phyloP scores from a whole-genome alignment of 495 filamentous ascomycete species.

The Recurvomyces mirabilis region DNA sequence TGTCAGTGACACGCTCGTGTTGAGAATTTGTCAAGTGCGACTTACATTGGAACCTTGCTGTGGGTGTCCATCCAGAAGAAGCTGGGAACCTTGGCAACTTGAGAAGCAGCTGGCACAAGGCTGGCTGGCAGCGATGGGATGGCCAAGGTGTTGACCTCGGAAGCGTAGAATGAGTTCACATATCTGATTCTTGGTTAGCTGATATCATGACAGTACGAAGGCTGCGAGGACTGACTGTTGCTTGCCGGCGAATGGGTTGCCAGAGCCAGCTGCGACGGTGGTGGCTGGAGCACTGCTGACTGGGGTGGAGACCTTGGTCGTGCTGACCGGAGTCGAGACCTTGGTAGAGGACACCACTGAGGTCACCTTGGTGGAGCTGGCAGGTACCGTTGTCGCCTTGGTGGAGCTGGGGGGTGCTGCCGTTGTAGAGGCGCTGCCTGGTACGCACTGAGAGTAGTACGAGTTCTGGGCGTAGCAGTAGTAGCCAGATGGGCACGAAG shows the following conservation, averaged over 20 bases:
- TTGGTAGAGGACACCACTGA: background rate
- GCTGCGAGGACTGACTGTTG: no score
- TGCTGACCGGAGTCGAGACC: background rate
- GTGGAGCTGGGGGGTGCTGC: no score
- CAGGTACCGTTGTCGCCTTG: background rate
- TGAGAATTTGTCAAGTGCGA: background rate
- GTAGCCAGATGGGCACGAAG: background rate
- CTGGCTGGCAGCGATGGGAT: constrained; percentile 25
- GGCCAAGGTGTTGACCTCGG: constrained; percentile 42
- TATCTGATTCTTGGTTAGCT: no score
- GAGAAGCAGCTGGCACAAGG: constrained; percentile 35
- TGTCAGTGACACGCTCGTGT: background rate
- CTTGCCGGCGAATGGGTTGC: constrained; percentile 45
- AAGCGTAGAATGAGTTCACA: constrained; percentile 46
- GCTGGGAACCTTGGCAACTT: constrained; percentile 53
- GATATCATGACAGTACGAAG: no score
- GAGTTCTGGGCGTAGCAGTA: background rate
- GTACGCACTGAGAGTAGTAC: background rate
- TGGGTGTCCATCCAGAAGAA: constrained; percentile 5
- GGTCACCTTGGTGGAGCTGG: background rate
- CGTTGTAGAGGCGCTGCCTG: no score
- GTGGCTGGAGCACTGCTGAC: background rate
- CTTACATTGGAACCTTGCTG: constrained; percentile 6
- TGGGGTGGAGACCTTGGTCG: background rate
- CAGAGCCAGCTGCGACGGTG: background rate